Percentiles rank a stretch among this genome's conserved stretches.
These are phyloP conservation scores for Trichoderma lentiforme DNA, from an alignment of 2,329 filamentous ascomycete genomes.

Conservation along the genomic window DNA sequence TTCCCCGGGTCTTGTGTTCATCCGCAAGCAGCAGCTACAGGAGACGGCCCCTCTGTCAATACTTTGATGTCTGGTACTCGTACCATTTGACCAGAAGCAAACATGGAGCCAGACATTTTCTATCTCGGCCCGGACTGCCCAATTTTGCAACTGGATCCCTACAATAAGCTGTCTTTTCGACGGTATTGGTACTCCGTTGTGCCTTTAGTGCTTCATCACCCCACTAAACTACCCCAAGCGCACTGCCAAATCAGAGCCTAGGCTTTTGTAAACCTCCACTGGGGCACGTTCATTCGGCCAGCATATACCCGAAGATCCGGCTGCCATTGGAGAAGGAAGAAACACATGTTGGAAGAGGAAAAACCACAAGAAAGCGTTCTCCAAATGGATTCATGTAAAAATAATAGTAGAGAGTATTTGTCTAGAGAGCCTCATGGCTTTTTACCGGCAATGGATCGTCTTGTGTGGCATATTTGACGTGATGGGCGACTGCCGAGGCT, in stretches of 20 bases:
- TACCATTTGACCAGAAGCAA: not conserved
- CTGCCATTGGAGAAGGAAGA: not conserved
- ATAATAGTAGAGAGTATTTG: not conserved
- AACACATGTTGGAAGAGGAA: not conserved
- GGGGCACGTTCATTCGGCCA: not conserved
- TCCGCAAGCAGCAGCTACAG: not conserved
- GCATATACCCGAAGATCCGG: conserved; percentile 11
- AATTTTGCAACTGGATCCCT: not conserved
- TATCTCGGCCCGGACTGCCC: not conserved
- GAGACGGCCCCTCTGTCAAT: not conserved
- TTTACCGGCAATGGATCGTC: not conserved
- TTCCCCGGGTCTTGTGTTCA: not conserved
- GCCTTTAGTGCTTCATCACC: not conserved
- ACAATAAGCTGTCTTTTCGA: not conserved
- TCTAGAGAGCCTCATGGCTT: not conserved
- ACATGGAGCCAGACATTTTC: not conserved
- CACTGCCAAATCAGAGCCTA: conserved; percentile 11
- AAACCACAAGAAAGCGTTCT: not conserved
- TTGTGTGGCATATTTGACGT: not conserved
- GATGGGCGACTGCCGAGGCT: not conserved
- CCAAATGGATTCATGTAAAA: not conserved
- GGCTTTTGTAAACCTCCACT: conserved; percentile 5
- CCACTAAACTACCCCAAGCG: conserved; percentile 17
- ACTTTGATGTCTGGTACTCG: not conserved
- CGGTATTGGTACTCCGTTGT: not conserved